These are phyloP conservation scores for Flaveria sonorensis DNA, from an alignment of 129 eudicot genomes.

Conservation along the genomic window DNA sequence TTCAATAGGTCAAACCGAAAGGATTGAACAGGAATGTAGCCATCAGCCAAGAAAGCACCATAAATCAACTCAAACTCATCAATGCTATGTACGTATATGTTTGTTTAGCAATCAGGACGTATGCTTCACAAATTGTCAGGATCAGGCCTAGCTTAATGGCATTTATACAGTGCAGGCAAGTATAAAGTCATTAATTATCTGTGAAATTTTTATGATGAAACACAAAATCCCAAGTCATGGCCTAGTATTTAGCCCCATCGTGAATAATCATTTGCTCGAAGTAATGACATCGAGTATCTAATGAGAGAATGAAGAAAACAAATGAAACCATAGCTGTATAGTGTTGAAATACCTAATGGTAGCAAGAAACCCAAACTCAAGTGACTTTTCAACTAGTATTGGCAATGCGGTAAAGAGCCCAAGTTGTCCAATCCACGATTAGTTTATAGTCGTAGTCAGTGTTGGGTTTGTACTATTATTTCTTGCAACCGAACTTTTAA, in stretches of 20 bases:
- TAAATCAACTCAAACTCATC: slow-evolving; percentile 79
- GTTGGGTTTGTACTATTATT: too few species aligned
- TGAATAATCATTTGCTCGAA: slow-evolving; percentile 90
- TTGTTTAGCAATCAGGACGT: slow-evolving; percentile 70
- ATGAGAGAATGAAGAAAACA: slow-evolving; percentile 76
- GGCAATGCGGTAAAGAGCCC: slow-evolving; percentile 54
- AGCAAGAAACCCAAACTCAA: slow-evolving; percentile 83
- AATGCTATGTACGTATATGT: slow-evolving; percentile 76
- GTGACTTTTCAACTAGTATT: slow-evolving; percentile 82
- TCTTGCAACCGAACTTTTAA: too few species aligned
- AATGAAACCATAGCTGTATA: slow-evolving; percentile 85
- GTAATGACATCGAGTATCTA: slow-evolving; percentile 90
- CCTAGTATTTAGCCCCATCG: slow-evolving; percentile 92
- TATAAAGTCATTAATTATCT: slow-evolving; percentile 73
- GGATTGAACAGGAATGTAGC: slow-evolving; percentile 49
- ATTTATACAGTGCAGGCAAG: slow-evolving; percentile 87
- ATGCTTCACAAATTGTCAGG: slow-evolving; percentile 68
- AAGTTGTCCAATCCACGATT: too few species aligned
- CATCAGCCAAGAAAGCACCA: slow-evolving; percentile 86
- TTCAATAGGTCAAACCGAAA: too few species aligned
- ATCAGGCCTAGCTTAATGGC: slow-evolving; percentile 88
- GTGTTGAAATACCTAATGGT: slow-evolving; percentile 87
- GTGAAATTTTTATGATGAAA: slow-evolving; percentile 83
- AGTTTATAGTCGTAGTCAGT: too few species aligned
- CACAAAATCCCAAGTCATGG: slow-evolving; percentile 94